phyloP scores from a whole-genome alignment of 371 early-diverging fungal genomes.

The Encephalitozoon intestinalis region DNA sequence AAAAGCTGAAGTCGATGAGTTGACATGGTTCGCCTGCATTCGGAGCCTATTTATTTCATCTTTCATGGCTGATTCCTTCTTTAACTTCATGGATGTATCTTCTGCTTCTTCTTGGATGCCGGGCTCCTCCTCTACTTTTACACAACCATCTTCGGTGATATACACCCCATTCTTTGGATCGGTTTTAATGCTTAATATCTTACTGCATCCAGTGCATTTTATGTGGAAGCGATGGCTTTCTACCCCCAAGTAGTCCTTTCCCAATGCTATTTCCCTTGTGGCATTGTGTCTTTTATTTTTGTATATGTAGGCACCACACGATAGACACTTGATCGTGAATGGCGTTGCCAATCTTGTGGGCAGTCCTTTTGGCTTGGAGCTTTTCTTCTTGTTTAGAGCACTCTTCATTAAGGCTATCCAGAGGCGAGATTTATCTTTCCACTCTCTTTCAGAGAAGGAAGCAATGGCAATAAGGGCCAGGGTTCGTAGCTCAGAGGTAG shows the following conservation, averaged over 20 bases:
- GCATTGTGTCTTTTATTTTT: slow-evolving; percentile 93
- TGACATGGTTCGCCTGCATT: background rate
- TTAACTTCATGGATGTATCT: background rate
- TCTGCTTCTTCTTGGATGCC: background rate
- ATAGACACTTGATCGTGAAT: slow-evolving; percentile 82
- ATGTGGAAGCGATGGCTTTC: slow-evolving; percentile 86
- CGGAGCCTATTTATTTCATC: background rate
- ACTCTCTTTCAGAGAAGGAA: background rate
- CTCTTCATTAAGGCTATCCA: background rate
- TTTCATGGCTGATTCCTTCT: background rate
- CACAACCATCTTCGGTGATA: slow-evolving; percentile 71
- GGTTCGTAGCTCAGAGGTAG: slow-evolving; percentile 15
- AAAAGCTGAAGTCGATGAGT: background rate
- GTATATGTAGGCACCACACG: slow-evolving; percentile 81
- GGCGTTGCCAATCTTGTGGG: slow-evolving; percentile 71
- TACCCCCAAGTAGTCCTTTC: slow-evolving; percentile 73
- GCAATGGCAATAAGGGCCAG: background rate
- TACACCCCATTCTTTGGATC: slow-evolving; percentile 90
- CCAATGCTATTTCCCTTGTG: slow-evolving; percentile 65
- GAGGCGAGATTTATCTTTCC: background rate
- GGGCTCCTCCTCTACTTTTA: background rate
- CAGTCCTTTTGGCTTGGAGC: background rate
- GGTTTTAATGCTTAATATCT: slow-evolving; percentile 88
- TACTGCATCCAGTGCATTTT: slow-evolving; percentile 80
- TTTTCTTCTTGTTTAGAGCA: background rate